Conservation (phyloP, 169 alveolate species). For the Amoebophrya sp. region DNA sequence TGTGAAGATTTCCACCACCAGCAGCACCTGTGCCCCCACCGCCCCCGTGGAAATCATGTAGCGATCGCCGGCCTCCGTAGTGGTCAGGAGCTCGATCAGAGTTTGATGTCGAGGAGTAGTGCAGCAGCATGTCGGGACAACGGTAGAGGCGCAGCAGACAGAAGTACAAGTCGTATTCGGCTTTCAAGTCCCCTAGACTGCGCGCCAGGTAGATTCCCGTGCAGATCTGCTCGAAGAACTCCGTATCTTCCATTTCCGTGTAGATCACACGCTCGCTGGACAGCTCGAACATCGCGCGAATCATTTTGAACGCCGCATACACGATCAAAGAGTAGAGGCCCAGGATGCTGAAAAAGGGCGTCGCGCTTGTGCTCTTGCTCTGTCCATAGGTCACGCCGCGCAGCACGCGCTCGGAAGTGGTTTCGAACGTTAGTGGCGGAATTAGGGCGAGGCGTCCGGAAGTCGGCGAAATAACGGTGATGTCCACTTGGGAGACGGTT, state of each 20-base stretch:
- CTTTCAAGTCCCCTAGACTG: not conserved
- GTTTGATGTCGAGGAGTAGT: not conserved
- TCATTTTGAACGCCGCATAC: not conserved
- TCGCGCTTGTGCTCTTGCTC: not conserved
- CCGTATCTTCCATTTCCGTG: not conserved
- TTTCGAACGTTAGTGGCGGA: too few species aligned
- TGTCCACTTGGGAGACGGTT: too few species aligned
- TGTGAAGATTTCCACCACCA: too few species aligned
- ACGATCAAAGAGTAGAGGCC: not conserved
- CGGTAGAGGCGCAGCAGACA: not conserved
- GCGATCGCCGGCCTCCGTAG: too few species aligned
- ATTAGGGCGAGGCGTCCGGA: too few species aligned
- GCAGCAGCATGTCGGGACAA: not conserved
- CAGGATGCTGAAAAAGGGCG: not conserved
- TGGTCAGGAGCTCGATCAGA: too few species aligned
- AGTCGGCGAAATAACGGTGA: too few species aligned
- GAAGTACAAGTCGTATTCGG: not conserved
- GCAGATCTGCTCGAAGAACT: not conserved
- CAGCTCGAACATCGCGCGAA: not conserved
- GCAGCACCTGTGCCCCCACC: too few species aligned
- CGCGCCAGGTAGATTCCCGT: not conserved
- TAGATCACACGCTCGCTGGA: not conserved
- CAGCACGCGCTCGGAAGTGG: not conserved
- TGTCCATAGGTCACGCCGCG: not conserved
- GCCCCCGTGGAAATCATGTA: too few species aligned